Base-by-base conservation (phyloP, 805 yeast species). In the Ogataea thermomethanolica region DNA sequence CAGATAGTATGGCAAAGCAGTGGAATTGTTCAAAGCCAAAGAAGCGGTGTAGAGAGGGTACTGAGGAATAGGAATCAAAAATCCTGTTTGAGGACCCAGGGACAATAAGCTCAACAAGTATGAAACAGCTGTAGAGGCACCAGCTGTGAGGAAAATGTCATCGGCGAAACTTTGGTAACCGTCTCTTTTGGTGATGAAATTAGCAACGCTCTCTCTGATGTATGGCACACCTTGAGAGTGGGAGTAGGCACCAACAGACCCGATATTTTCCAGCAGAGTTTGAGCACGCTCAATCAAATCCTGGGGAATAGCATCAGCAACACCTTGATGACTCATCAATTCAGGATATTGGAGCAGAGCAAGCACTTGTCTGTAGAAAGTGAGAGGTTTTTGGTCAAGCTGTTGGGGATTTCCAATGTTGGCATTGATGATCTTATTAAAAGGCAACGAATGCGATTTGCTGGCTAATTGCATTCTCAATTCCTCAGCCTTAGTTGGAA, bases 351-450 rank as follows among this genome's bases (percentile, higher is more conserved):
- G 96, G 52, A 91, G 66, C 31, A 90, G 63, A 0, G 97, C 78
- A 44, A 91, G 68, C 4, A 90, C 95, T 60, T 90, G 95, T 54
- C 99, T 76, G 65, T 88, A 90, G 70, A 93, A 93, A n/a, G 95
- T 86, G 53, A 93, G 71, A 1, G 99, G 99, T 55, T 81, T 75
- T 64, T 93, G 99, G 52, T 88, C 91, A 58, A 93, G 72, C 61
- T 91, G 98, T 65, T 93, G 99, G 2, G 99, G 99, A 61, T 93
- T 93, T 23, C 99, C 99, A 48, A 93, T 93, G 61, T 93, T 93
- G 48, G 96, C 93, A 55, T 79, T 81, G 59, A 95, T 84, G 54
- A 93, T 85, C 45, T 75, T 68, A 30, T 74, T 65, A 58, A 89
- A 93, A 1, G 95, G 95, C 49, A 88, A 67, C 5, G 84, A 77